Evolutionary conservation across 1,139 yeast species (phyloP), one percentile per base, ranked within the genome.

Genomic region (Magnusiomyces sp.): DNA sequence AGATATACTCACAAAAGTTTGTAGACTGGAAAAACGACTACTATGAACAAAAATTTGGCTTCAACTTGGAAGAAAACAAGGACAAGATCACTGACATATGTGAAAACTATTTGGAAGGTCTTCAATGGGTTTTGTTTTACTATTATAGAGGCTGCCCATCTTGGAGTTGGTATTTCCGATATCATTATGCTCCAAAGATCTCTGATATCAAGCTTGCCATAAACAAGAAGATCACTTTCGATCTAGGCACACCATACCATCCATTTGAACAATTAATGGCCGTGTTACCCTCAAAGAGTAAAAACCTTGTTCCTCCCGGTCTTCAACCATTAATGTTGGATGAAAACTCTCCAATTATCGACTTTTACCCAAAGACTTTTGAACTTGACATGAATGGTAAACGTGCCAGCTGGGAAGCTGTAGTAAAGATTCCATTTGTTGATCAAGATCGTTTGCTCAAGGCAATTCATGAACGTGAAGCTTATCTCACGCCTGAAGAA

Each of bases 241-340:
- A 82, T 17, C 67, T 75, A 58, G 90, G 95, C 4, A 64, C 67
- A 11, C 98, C 98, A 0, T 89, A 92, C 70, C 79, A 74, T 53
- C 98, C 99, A 9, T 92, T 88, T 67, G 95, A 92, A 65, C 99
- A 94, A 70, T 76, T 94, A 60, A 92, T 94, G 99, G 95, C 97
- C 13, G 98, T 94, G 29, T 73, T 94, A 57, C 99, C 99, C 1
- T 95, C 92, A 23, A 80, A 97, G 71, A 89, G 97, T 5, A 80
- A 79, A 53, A 74, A 76, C 49, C 76, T 92, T 57, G 81, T 94
- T 66, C 98, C 99, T 2, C 66, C 74, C 6, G 79, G 79, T 36
- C 85, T 84, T 63, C 77, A 95, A 66, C 77, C 81, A 5, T 72
- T 94, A 55, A 90, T 92, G 97, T 80, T 83, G n/a, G 96, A 90